These are phyloP conservation scores for Blastocystis sp. DNA, from an alignment of 352 stramenopile species.

Conservation along the genomic window DNA sequence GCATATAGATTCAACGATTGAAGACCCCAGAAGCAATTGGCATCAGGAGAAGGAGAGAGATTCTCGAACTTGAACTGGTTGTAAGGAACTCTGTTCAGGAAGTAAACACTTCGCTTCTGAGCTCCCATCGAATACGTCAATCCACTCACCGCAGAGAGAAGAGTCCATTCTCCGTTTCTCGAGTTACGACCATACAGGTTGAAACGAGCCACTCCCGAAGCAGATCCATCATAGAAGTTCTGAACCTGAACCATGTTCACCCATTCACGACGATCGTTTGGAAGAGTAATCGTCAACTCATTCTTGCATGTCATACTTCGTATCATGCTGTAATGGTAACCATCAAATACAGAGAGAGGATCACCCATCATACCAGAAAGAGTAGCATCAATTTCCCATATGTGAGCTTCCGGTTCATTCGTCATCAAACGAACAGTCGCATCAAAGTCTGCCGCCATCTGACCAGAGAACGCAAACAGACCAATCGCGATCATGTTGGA, in stretches of 20 bases:
- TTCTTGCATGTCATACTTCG: background rate
- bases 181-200: background rate
- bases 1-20: background rate
- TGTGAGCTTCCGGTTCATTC: no score
- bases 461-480: background rate
- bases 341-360: background rate
- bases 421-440: background rate
- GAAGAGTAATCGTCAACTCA: background rate
- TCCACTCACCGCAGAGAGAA: background rate
- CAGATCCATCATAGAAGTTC: background rate
- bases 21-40: background rate
- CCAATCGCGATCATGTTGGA: slow-evolving; percentile 1
- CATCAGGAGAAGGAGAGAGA: background rate
- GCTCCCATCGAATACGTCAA: background rate
- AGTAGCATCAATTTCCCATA: background rate
- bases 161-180: background rate
- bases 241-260: background rate
- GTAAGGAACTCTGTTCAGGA: background rate
- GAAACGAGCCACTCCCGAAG: background rate
- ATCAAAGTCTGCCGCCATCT: background rate
- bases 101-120: background rate
- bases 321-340: background rate
- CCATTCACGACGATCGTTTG: background rate
- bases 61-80: background rate
- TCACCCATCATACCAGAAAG: background rate